These are phyloP conservation scores for Suillus spraguei DNA, from an alignment of 768 basidiomycete genomes.

Conservation along the genomic window DNA sequence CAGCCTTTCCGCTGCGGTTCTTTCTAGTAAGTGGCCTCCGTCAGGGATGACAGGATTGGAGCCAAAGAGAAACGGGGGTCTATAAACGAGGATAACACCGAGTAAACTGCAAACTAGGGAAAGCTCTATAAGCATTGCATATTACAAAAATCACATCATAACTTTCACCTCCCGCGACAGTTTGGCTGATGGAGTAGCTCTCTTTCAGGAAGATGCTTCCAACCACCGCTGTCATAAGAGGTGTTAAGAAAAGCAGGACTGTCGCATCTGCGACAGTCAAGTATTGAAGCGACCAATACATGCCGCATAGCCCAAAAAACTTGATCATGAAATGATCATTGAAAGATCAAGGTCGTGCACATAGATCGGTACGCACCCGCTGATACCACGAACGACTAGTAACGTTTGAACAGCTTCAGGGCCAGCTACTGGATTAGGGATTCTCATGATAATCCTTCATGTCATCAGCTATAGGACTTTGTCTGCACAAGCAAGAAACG, in stretches of 20 bases:
- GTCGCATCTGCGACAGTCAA: constrained; percentile 79
- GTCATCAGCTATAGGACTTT: not conserved
- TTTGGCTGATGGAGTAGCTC: too few relatives aligned
- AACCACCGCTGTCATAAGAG: too few relatives aligned
- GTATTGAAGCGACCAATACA: constrained; percentile 71
- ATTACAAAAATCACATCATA: too few relatives aligned
- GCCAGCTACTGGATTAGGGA: constrained; percentile 64
- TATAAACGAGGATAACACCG: constrained; percentile 81
- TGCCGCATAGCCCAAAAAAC: constrained; percentile 62
- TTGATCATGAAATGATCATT: not conserved
- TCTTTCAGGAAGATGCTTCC: too few relatives aligned
- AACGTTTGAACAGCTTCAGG: constrained; percentile 66
- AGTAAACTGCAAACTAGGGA: constrained; percentile 58
- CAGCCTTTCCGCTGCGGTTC: constrained; percentile 43
- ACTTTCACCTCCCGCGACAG: too few relatives aligned
- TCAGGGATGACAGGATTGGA: too few relatives aligned
- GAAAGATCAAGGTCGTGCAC: too few relatives aligned
- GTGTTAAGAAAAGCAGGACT: constrained; percentile 65
- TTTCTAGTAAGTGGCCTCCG: constrained; percentile 18
- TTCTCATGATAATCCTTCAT: constrained; percentile 38
- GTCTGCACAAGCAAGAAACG: constrained; percentile 14
- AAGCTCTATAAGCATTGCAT: too few relatives aligned
- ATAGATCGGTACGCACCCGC: constrained; percentile 43
- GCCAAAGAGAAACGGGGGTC: constrained; percentile 75
- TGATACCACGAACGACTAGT: constrained; percentile 58